A percentile compares a stretch with the other conserved stretches of the same genome.
These are phyloP conservation scores for Chalaropsis ovoidea DNA, from an alignment of 2,329 filamentous ascomycete genomes.

Conservation along the genomic window DNA sequence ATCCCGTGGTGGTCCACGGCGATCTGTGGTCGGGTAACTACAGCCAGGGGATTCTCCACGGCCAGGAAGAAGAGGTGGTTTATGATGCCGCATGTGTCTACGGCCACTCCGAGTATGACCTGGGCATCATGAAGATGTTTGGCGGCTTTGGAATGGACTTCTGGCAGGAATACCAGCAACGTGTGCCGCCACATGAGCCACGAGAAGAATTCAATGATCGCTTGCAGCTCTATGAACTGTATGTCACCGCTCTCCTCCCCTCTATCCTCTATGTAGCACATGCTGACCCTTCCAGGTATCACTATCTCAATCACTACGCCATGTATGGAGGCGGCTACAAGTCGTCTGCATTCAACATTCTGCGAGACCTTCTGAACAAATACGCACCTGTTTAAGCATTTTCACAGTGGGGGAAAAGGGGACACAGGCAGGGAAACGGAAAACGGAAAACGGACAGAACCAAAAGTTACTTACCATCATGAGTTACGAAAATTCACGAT, in stretches of 20 bases:
- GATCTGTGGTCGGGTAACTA: constrained; percentile 92
- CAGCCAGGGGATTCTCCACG: constrained; percentile 51
- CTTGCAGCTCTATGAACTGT: constrained; percentile 71
- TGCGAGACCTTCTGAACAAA: constrained; percentile 61
- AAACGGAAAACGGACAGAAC: neutral
- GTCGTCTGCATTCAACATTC: constrained; percentile 65
- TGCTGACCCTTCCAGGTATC: constrained; percentile 50
- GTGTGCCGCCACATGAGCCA: constrained; percentile 72
- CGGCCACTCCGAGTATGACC: constrained; percentile 78
- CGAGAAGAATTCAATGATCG: constrained; percentile 76
- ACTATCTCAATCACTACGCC: constrained; percentile 80
- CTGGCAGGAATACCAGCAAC: constrained; percentile 62
- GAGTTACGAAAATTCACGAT: constrained; percentile 17
- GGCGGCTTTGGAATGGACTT: constrained; percentile 68
- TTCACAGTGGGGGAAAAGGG: neutral
- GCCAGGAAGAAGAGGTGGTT: constrained; percentile 57
- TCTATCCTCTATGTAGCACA: neutral
- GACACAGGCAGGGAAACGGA: neutral
- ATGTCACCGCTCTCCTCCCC: constrained; percentile 35
- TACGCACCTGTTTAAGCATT: constrained; percentile 43
- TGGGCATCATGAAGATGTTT: constrained; percentile 96
- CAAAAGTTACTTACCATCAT: constrained; percentile 12
- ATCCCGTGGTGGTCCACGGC: constrained; percentile 77
- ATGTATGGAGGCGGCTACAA: constrained; percentile 76
- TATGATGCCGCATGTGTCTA: constrained; percentile 77